Percentiles rank a stretch among this genome's conserved stretches.
Conservation (phyloP, 257 asterid genomes). For the Nicotiana tabacum region DNA sequence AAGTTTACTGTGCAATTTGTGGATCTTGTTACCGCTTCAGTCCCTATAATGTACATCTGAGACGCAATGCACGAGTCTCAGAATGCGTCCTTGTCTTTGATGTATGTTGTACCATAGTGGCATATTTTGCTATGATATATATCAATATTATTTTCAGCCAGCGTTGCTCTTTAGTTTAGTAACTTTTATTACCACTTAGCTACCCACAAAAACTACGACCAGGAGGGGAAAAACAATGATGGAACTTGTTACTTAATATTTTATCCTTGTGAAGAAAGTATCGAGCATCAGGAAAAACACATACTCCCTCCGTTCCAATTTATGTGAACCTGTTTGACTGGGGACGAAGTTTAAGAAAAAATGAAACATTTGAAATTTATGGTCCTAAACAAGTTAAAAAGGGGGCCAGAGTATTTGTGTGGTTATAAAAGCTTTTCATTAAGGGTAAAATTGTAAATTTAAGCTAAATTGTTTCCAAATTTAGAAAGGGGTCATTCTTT, state of each 20-base stretch:
- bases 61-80: background rate
- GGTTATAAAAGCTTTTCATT: too few relatives aligned
- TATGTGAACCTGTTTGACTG: too few relatives aligned
- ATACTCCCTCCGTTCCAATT: too few relatives aligned
- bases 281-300: background rate
- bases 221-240: background rate
- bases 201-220: background rate
- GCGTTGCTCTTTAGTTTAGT: background rate
- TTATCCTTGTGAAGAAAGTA: background rate
- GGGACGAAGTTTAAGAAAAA: too few relatives aligned
- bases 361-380: too few relatives aligned
- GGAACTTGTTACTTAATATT: background rate
- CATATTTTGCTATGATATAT: too few relatives aligned
- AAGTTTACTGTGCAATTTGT: background rate
- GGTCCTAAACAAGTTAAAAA: too few relatives aligned
- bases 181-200: background rate
- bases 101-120: background rate
- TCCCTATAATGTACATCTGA: background rate
- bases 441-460: too few relatives aligned
- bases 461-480: too few relatives aligned
- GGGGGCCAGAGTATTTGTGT: too few relatives aligned
- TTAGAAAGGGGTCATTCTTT: too few relatives aligned
- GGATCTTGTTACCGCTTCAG: background rate
- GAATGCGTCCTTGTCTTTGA: too few relatives aligned
- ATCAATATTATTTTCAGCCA: background rate